Base-by-base conservation (phyloP, 75 land plant genomes). In the Selaginella moellendorffii region DNA sequence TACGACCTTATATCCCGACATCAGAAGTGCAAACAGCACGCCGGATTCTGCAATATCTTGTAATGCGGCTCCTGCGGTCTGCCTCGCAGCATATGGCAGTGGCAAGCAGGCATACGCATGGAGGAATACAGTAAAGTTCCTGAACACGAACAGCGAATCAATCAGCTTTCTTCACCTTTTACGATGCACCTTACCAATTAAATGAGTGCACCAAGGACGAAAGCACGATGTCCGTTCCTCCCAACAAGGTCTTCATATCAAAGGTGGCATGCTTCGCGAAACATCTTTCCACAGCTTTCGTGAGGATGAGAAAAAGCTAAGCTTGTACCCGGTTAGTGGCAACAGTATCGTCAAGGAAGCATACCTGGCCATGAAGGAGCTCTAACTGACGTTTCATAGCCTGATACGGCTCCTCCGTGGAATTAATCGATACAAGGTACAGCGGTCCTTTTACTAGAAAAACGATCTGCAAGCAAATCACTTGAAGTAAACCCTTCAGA, bases 71-170 rank as follows among this genome's bases (percentile, higher is more conserved):
- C 85, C 84, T 26, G 99, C 90, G 63, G 96, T 85, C 74, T 89
- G 96, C 64, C 99, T 80, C 54, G 87, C 80, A 17, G 90, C 65
- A 66, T 86, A 87, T 56, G 96, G 81, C 31, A 93, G 87, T 30
- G 96, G 99, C 69, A 93, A 90, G 74, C 99, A 93, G 10, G 96
- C 75, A 68, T 93, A 89, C 23, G 99, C 91, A 77, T 86, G 82
- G 42, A 93, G 79, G 75, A 89, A 93, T 58, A 87, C 77, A 54
- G 99, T 92, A 0, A 87, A 83, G 63, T 93, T 89, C 90, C 99
- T 93, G 66, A 52, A 61, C 54, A 74, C 24, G 46, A 36, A n/a
- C n/a, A n/a, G n/a, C n/a, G n/a, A n/a, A n/a, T n/a, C n/a, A n/a
- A n/a, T n/a, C n/a, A n/a, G n/a, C n/a, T n/a, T n/a, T n/a, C n/a